These are phyloP conservation scores for Colletotrichum liriopes DNA, from an alignment of 2,329 filamentous ascomycete species.

Conservation along the genomic window DNA sequence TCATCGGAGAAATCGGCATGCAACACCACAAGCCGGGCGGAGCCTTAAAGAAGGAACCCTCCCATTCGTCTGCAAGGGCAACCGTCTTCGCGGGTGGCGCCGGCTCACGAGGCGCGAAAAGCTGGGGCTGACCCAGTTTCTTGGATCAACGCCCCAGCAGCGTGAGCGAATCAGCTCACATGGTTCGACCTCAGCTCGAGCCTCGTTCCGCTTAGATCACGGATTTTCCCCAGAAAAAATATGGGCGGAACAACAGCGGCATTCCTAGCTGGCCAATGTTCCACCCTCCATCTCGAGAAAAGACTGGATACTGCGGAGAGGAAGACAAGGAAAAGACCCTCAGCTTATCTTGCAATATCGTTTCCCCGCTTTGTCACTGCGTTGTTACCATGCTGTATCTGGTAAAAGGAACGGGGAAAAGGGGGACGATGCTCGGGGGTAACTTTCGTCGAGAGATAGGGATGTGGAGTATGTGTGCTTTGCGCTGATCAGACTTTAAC, in stretches of 20 bases:
- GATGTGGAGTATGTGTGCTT: background rate
- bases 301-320: slow-evolving; percentile 34
- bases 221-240: background rate
- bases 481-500: slow-evolving; percentile 20
- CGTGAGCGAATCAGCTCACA: slow-evolving; percentile 20
- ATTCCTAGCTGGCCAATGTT: background rate
- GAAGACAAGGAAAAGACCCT: slow-evolving; percentile 4
- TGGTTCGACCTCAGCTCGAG: slow-evolving; percentile 10
- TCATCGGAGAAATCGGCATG: slow-evolving; percentile 34
- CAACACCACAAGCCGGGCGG: slow-evolving; percentile 24
- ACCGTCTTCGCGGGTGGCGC: slow-evolving; percentile 18
- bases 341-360: slow-evolving; percentile 22
- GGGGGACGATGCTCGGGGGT: background rate
- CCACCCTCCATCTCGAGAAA: background rate
- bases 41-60: slow-evolving; percentile 29
- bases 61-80: slow-evolving; percentile 15
- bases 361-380: slow-evolving; percentile 5
- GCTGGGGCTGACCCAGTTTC: slow-evolving; percentile 36
- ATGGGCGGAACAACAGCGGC: slow-evolving; percentile 4
- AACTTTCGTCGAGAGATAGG: slow-evolving; percentile 27
- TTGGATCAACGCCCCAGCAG: background rate
- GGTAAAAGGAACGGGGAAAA: slow-evolving; percentile 20
- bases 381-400: slow-evolving; percentile 29
- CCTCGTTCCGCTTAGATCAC: slow-evolving; percentile 15
- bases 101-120: slow-evolving; percentile 10